These are phyloP conservation scores for Bonia amplexicaulis DNA, from an alignment of 176 grass and related monocot species.

Conservation along the genomic window DNA sequence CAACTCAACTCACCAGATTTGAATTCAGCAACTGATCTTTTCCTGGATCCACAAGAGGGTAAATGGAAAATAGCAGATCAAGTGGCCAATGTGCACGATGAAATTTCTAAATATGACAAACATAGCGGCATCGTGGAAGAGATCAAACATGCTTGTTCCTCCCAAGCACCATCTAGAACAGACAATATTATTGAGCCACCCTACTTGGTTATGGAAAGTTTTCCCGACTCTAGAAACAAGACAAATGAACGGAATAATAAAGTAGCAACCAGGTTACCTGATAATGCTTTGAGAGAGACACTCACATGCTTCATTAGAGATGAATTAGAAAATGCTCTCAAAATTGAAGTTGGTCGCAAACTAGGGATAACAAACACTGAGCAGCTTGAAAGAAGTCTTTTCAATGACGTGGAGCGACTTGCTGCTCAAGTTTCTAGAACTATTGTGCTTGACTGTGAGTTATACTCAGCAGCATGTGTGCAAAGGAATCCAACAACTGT, in stretches of 20 bases:
- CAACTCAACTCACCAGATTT: constrained; percentile 46
- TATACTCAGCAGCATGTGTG: constrained; percentile 40
- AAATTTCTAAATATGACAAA: constrained; percentile 24
- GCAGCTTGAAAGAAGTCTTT: constrained; percentile 47
- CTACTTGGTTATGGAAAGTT: constrained; percentile 45
- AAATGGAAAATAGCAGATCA: constrained; percentile 89
- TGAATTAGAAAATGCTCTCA: constrained; percentile 52
- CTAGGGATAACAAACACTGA: constrained; percentile 49
- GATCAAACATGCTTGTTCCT: constrained; percentile 21
- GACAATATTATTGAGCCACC: constrained; percentile 46
- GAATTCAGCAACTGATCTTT: constrained; percentile 67
- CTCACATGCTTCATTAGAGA: constrained; percentile 51
- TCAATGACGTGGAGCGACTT: constrained; percentile 56
- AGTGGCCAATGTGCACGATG: constrained; percentile 24
- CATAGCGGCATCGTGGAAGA: constrained; percentile 4
- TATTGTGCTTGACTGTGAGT: constrained; percentile 54
- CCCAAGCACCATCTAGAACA: constrained; percentile 9
- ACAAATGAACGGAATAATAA: constrained; percentile 27
- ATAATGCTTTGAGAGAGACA: constrained; percentile 45
- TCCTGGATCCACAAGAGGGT: constrained; percentile 84
- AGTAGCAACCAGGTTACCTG: constrained; percentile 22
- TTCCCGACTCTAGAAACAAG: neutral
- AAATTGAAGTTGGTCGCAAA: constrained; percentile 81
- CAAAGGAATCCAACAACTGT: constrained; percentile 40
- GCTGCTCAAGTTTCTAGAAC: constrained; percentile 48